Evolutionary conservation across 202 grass and related monocot species (phyloP).

Genomic region (Dendrocalamus latiflorus): DNA sequence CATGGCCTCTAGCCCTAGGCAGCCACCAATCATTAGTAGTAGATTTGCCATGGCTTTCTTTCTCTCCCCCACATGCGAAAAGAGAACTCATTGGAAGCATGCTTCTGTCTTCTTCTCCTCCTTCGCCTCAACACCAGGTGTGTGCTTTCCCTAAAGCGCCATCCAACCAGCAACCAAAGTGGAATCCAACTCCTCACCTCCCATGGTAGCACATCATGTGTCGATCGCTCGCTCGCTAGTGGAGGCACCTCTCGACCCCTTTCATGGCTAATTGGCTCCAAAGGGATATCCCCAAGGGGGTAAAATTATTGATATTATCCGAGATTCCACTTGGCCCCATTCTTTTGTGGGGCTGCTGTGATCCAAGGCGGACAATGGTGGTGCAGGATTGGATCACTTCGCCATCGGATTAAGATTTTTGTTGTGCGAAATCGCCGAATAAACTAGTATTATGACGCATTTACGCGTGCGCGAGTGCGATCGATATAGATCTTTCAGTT

Average conservation of each 20-base stretch:
- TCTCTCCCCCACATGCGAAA: background rate
- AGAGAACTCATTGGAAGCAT: slow-evolving; percentile 1
- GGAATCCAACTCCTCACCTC: slow-evolving; percentile 34
- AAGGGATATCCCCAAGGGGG: background rate
- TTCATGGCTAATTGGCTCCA: slow-evolving; percentile 10
- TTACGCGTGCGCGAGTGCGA: slow-evolving; percentile 11
- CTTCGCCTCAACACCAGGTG: background rate
- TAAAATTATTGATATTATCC: slow-evolving; percentile 27
- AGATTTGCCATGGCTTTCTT: background rate
- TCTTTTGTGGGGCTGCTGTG: slow-evolving; percentile 38
- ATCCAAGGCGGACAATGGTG: slow-evolving; percentile 42
- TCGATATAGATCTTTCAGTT: background rate
- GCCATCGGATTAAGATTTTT: background rate
- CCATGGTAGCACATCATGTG: background rate
- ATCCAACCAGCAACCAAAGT: slow-evolving; percentile 24
- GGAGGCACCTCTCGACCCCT: background rate
- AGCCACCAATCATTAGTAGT: background rate
- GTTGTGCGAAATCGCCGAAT: background rate
- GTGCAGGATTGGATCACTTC: slow-evolving; percentile 18
- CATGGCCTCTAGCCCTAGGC: background rate
- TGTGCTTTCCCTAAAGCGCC: slow-evolving; percentile 18
- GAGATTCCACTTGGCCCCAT: slow-evolving; percentile 38
- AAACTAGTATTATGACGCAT: background rate
- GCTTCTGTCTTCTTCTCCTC: background rate
- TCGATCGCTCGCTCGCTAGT: background rate